Evolutionary conservation across 2,329 filamentous ascomycete species (phyloP), one percentile per base, ranked within the genome.

Genomic region (Alternaria triticimaculans): DNA sequence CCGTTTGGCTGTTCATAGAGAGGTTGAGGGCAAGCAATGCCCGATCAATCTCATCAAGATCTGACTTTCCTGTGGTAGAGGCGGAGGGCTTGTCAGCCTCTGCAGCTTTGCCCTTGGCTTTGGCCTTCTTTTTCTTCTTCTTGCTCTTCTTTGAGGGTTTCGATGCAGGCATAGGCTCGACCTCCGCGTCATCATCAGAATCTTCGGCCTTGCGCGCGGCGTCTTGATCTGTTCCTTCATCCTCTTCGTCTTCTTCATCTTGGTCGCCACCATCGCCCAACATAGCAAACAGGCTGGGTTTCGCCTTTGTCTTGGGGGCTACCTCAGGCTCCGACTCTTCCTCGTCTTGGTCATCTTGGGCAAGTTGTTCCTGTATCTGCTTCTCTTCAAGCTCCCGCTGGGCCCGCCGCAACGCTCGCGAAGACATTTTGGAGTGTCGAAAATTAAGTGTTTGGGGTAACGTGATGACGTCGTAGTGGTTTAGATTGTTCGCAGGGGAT

Each of bases 31-130:
- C 85, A 68, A 86, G 85, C 26, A 92, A 78, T 3, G 89, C 89
- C 58, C 82, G 82, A 74, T 92, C 90, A 55, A 92, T 91, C 67
- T 92, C 90, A 69, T 92, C 89, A 25, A 88, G 75, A 12, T 71
- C 76, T 9, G 72, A 70, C 5, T 74, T 58, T 9, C 72, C 41
- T 15, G 78, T 72, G n/a, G 70, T 61, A 11, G 72, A 43, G 15
- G 77, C 28, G 43, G 60, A 53, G 15, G 50, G 62, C 41, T 63
- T 64, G 58, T 63, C 65, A 20, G 69, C 60, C 7, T 58, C 71
- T 50, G 73, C 76, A 48, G 72, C 79, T 71, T 84, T 86, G 71
- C 83, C 86, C 77, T 87, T 87, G 74, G 70, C 80, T 71, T 84
- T 86, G 20, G 55, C 86, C 78, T 87, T 87, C 75, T 88, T 89